A percentile compares a stretch with the other conserved stretches of the same genome.
Conservation (phyloP, 202 grass and related monocot genomes). For the Schoenoplectus tabernaemontani region DNA sequence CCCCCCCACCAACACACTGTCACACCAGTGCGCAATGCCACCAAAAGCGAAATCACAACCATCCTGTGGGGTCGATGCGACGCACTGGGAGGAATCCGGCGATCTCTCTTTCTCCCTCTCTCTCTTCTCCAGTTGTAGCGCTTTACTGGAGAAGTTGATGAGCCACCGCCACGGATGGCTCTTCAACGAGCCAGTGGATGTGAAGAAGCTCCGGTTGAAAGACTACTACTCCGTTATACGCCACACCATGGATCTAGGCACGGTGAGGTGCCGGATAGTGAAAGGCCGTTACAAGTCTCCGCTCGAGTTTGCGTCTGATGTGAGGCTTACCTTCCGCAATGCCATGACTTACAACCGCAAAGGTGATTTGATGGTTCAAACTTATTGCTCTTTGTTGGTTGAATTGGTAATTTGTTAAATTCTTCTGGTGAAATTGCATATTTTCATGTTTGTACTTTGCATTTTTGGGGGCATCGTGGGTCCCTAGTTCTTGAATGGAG, state of each 20-base stretch:
- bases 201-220: conserved; percentile 56
- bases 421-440: neutral
- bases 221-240: conserved; percentile 82
- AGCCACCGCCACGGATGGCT: conserved; percentile 91
- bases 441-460: neutral
- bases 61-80: neutral
- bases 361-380: conserved; percentile 50
- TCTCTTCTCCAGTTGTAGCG: conserved; percentile 62
- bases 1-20: neutral
- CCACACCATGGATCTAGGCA: conserved; percentile 91
- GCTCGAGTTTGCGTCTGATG: conserved; percentile 54
- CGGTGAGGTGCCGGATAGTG: conserved; percentile 47
- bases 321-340: conserved; percentile 77
- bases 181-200: conserved; percentile 87
- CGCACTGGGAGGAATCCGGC: neutral
- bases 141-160: conserved; percentile 71
- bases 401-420: neutral
- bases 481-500: too few relatives aligned
- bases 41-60: neutral
- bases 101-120: conserved; percentile 1
- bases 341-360: conserved; percentile 94
- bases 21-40: neutral
- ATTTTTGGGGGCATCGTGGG: too few relatives aligned
- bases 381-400: neutral
- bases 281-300: conserved; percentile 55